Evolutionary conservation across 257 asterid species (phyloP).

Genomic region (Solanum raphanifolium): DNA sequence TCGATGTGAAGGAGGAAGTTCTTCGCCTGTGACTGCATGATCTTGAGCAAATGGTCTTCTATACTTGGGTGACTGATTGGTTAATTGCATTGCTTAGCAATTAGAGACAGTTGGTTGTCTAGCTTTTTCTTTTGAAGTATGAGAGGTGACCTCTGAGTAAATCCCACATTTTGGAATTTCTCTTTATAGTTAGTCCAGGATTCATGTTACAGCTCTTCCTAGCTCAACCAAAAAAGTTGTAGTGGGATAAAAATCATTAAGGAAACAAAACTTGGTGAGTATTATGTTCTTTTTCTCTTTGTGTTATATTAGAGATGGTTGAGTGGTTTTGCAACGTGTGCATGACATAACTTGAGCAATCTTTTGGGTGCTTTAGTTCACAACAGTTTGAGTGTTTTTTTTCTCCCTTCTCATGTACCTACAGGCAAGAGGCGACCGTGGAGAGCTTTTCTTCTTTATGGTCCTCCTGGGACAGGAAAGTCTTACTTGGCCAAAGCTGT

Average conservation of each 20-base stretch:
- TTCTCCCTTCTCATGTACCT: not conserved
- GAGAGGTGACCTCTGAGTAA: not conserved
- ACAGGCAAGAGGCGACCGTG: constrained; percentile 81
- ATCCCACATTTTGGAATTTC: not conserved
- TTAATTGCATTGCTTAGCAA: not conserved
- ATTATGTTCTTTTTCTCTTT: not conserved
- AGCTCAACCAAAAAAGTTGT: not conserved
- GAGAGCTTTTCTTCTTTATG: constrained; percentile 97
- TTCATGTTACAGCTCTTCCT: not conserved
- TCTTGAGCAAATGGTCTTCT: not conserved
- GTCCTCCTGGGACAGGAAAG: constrained; percentile 99
- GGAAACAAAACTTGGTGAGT: not conserved
- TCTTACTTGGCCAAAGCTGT: constrained; percentile 98
- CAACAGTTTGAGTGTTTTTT: not conserved
- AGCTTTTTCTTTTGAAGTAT: not conserved
- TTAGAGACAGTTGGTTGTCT: not conserved
- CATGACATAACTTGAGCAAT: not conserved
- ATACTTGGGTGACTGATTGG: not conserved
- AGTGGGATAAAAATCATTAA: not conserved
- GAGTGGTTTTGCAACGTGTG: not conserved
- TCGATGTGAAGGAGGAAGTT: not conserved
- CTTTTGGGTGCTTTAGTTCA: not conserved
- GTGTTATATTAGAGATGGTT: not conserved
- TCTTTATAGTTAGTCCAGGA: not conserved
- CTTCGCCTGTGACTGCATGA: not conserved